Evolutionary conservation across 176 grass and related monocot species (phyloP).

Genomic region (Oryza australiensis): DNA sequence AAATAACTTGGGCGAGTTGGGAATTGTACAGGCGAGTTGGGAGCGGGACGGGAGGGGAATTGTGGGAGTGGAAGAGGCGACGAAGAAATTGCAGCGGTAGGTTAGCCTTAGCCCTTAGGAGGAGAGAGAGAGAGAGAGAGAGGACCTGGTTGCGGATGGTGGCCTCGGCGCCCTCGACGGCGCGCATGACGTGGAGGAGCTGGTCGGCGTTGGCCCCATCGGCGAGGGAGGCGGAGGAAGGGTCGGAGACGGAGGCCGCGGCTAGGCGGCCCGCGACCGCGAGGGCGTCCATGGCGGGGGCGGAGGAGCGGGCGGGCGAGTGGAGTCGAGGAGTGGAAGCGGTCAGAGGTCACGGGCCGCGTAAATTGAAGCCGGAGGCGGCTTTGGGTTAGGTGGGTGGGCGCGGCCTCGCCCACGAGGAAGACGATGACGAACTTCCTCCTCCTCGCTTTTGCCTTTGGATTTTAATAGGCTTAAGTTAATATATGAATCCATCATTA

Average conservation of each 20-base stretch:
- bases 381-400: too few relatives aligned
- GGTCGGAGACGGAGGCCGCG: conserved; percentile 16
- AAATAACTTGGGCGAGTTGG: not conserved
- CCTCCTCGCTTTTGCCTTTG: too few relatives aligned
- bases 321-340: too few relatives aligned
- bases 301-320: not conserved
- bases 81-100: not conserved
- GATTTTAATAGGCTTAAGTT: too few relatives aligned
- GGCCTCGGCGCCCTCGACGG: conserved; percentile 76
- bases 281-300: conserved; percentile 45
- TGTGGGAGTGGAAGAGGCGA: too few relatives aligned
- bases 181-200: conserved; percentile 62
- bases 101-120: too few relatives aligned
- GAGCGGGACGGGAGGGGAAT: too few relatives aligned
- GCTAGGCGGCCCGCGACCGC: conserved; percentile 33
- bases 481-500: too few relatives aligned
- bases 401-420: too few relatives aligned
- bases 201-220: not conserved
- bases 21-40: not conserved
- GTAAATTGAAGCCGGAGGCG: too few relatives aligned
- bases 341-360: too few relatives aligned
- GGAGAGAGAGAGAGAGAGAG: not conserved
- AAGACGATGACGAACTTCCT: too few relatives aligned
- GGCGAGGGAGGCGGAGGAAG: not conserved
- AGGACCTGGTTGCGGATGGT: conserved; percentile 79